A percentile compares a stretch with the other conserved stretches of the same genome.
Conservation (phyloP, 2,329 filamentous ascomycete genomes). For the Plectosphaerella cucumerina region DNA sequence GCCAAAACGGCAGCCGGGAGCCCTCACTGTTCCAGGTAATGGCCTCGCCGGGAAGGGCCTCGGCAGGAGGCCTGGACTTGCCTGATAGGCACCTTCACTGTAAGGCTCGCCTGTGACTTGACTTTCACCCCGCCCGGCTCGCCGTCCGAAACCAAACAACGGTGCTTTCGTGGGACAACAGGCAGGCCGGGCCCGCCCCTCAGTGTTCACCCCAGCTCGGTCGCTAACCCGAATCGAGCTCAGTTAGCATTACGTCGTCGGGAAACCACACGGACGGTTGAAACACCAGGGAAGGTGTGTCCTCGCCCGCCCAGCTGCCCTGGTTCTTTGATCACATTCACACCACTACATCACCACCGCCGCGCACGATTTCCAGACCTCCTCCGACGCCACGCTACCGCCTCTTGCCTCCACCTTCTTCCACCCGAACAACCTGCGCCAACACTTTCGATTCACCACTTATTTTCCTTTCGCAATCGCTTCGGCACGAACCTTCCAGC, state of each 20-base stretch:
- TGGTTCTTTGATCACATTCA: conserved; percentile 5
- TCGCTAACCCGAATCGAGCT: background rate
- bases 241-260: background rate
- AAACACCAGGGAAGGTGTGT: background rate
- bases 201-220: background rate
- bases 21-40: no score
- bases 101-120: no score
- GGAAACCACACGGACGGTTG: background rate
- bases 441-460: conserved; percentile 6
- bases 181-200: no score
- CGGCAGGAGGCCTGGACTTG: background rate
- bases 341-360: background rate
- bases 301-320: background rate
- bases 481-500: background rate
- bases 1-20: background rate
- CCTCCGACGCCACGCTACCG: conserved; percentile 5
- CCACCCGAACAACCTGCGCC: conserved; percentile 2
- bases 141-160: no score
- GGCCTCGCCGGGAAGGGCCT: background rate
- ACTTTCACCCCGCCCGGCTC: no score
- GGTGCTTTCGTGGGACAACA: no score
- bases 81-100: no score
- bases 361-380: background rate
- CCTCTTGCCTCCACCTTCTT: conserved; percentile 10
- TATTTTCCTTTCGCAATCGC: background rate